Conservation (phyloP, 495 filamentous ascomycete species). For the Penicillium angulare region DNA sequence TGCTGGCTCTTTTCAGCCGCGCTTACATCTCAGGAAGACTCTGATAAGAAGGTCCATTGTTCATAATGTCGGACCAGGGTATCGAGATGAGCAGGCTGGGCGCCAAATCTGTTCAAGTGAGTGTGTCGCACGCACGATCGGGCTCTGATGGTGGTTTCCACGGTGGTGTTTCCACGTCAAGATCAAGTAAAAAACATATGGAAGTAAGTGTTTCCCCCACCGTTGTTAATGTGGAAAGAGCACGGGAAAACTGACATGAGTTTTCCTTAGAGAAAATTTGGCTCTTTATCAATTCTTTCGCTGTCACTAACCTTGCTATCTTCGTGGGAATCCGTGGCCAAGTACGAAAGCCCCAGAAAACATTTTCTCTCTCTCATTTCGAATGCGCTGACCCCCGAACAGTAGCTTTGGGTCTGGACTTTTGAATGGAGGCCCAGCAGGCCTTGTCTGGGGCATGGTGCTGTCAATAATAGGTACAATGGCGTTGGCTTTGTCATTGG, state of each 20-base stretch:
- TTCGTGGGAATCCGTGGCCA: slow-evolving; percentile 28
- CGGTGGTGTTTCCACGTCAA: slow-evolving; percentile 15
- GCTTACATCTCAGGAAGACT: too few species aligned
- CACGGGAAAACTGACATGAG: background rate
- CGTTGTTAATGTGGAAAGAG: background rate
- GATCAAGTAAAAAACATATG: slow-evolving; percentile 13
- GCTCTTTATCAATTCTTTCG: slow-evolving; percentile 26
- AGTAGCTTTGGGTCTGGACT: slow-evolving; percentile 18
- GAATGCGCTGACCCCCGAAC: background rate
- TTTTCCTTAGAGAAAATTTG: slow-evolving; percentile 24
- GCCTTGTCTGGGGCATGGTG: slow-evolving; percentile 31
- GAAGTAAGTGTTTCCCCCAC: slow-evolving; percentile 8
- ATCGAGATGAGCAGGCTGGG: slow-evolving; percentile 12
- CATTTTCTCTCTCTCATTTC: background rate
- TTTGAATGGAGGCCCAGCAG: slow-evolving; percentile 30
- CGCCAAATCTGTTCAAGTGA: slow-evolving; percentile 11
- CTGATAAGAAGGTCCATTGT: background rate
- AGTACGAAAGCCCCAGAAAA: slow-evolving; percentile 7
- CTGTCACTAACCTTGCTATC: slow-evolving; percentile 27
- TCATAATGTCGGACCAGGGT: slow-evolving; percentile 10
- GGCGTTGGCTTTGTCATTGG: slow-evolving; percentile 23
- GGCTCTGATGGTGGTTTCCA: slow-evolving; percentile 7
- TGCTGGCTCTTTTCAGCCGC: too few species aligned
- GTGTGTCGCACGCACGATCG: slow-evolving; percentile 6
- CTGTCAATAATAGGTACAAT: slow-evolving; percentile 25